A percentile compares a stretch with the other conserved stretches of the same genome.
Evolutionary conservation across 345 rosid species (phyloP).

Genomic region (Bruguiera parviflora): DNA sequence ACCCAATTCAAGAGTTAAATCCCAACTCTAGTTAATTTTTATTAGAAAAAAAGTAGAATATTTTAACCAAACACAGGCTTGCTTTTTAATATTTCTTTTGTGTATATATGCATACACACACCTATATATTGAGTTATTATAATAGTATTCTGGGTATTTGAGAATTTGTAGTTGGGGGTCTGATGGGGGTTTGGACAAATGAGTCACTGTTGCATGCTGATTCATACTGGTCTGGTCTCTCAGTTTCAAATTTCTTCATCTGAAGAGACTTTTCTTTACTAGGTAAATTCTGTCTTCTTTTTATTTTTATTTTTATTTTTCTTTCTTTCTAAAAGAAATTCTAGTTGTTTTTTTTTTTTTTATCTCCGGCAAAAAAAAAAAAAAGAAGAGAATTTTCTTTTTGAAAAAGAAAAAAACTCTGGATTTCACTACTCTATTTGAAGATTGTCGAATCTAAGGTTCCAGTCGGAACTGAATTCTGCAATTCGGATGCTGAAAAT

Average conservation of each 20-base stretch:
- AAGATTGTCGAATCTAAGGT: constrained; percentile 11
- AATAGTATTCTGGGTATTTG: constrained; percentile 12
- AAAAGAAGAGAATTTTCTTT: background rate
- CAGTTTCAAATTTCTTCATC: constrained; percentile 13
- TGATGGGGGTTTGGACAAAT: constrained; percentile 16
- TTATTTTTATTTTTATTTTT: background rate
- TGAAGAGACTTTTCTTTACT: background rate
- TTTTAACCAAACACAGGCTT: constrained; percentile 6
- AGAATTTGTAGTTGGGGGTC: constrained; percentile 12
- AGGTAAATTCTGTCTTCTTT: constrained; percentile 11
- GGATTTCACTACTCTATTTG: background rate
- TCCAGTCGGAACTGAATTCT: constrained; percentile 3
- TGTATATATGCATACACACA: background rate
- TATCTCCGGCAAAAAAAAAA: too few relatives aligned
- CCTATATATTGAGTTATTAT: background rate
- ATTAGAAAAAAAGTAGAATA: background rate
- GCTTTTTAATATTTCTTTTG: background rate
- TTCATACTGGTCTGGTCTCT: constrained; percentile 22
- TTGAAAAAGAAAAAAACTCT: background rate
- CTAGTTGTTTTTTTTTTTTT: background rate
- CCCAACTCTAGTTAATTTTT: background rate
- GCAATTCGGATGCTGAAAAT: constrained; percentile 1
- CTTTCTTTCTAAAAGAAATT: background rate
- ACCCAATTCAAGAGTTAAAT: constrained; percentile 8
- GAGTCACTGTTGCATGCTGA: constrained; percentile 17